Evolutionary conservation across 1,284 basidiomycete species (phyloP).

Genomic region (Austropuccinia psidii): DNA sequence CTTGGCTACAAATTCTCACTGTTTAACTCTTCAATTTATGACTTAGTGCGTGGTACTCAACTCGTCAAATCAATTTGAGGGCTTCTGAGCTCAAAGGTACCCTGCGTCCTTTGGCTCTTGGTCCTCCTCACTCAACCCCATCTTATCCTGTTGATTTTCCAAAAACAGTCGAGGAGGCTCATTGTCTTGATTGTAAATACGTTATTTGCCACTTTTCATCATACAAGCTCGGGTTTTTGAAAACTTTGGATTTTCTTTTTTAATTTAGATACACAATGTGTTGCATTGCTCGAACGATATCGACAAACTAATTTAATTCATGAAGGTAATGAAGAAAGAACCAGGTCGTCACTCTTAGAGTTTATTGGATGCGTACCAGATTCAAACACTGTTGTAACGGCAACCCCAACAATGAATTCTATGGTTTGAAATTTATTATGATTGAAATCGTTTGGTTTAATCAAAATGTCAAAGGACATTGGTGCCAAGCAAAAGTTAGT

Average conservation of each 20-base stretch:
- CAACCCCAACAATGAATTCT: not conserved
- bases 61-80: slow-evolving; percentile 30
- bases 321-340: slow-evolving; percentile 31
- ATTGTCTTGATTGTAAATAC: slow-evolving; percentile 22
- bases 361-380: slow-evolving; percentile 31
- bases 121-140: slow-evolving; percentile 1
- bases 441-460: no score
- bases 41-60: slow-evolving; percentile 27
- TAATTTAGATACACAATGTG: slow-evolving; percentile 21
- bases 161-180: slow-evolving; percentile 21
- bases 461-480: no score
- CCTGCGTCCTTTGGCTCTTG: slow-evolving; percentile 24
- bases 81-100: not conserved
- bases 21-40: not conserved
- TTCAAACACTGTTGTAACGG: not conserved
- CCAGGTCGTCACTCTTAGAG: slow-evolving; percentile 16
- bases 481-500: no score
- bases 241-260: not conserved
- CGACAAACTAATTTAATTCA: slow-evolving; percentile 14
- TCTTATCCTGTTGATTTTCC: slow-evolving; percentile 29
- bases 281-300: slow-evolving; percentile 30
- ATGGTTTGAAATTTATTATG: slow-evolving; percentile 19
- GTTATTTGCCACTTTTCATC: not conserved
- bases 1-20: not conserved
- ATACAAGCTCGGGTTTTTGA: no score